Base-by-base conservation (phyloP, 805 yeast genomes). In the Starmerella sirachaensis region DNA sequence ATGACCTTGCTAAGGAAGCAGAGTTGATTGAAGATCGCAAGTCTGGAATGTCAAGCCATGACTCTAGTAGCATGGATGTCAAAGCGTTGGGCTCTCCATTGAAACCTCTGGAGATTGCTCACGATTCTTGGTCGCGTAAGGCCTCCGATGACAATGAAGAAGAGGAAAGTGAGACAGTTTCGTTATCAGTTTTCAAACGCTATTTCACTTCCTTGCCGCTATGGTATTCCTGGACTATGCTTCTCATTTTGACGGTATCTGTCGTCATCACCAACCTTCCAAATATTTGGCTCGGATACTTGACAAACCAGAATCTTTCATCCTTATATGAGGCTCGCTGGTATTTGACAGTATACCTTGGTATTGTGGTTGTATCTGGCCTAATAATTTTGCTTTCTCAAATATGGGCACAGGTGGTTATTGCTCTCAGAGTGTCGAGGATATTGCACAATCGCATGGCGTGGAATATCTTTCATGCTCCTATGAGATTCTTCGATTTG, bases 271-370 rank as follows among this genome's bases (percentile, higher is more conserved):
- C 45, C 24, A 51, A 42, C 36, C 11, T 29, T 4, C 22, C 38
- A 21, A 45, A 43, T 21, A 29, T 51, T 11, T 51, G 46, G 43
- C 42, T 51, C 6, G 55, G 55, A 7, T 30, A 31, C 25, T 36
- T 51, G 31, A 45, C 55, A 5, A 47, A 50, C 36, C 42, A 49
- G 29, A 30, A 27, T 26, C 36, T 51, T 31, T 9, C 35, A 6
- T 35, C 39, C 22, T 35, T 51, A 7, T 11, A n/a, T 1, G 49
- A 45, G 4, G 55, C 50, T 3, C 35, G 34, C 3, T 69, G 61
- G 52, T 91, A 85, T 52, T 64, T 93, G 49, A 75, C 78, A 16
- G 66, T 79, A 37, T 91, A 88, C 56, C 93, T 97, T 48, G 54
- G 81, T 29, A 63, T 72, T 12, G 71, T 78, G 20, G 58, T 79